phyloP scores from a whole-genome alignment of 2,329 filamentous ascomycete genomes.

The Lachnellula subtilissima region DNA sequence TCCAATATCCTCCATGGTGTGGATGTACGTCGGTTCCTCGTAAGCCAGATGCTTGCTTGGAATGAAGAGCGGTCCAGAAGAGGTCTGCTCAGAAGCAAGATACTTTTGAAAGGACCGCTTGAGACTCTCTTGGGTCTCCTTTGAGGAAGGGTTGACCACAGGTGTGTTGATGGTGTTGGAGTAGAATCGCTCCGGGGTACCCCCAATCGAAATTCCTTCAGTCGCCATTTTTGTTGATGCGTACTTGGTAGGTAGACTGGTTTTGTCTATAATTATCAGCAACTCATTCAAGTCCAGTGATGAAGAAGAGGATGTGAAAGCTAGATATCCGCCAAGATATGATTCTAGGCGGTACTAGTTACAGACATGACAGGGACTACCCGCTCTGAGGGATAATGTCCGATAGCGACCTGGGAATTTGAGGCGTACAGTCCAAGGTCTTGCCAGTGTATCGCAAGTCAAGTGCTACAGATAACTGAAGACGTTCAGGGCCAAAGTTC shows the following conservation, averaged over 20 bases:
- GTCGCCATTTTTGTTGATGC: conserved; percentile 22
- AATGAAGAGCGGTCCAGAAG: conserved; percentile 41
- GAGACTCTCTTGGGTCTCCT: conserved; percentile 28
- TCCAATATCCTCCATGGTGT: conserved; percentile 59
- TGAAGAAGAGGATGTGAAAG: no score
- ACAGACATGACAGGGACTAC: no score
- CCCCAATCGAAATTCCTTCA: conserved; percentile 20
- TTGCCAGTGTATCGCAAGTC: background rate
- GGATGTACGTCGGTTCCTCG: conserved; percentile 44
- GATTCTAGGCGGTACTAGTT: no score
- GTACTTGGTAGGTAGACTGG: background rate
- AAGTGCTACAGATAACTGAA: background rate
- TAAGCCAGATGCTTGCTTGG: conserved; percentile 52
- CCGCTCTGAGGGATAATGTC: no score
- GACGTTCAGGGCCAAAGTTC: background rate
- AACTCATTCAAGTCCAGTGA: background rate
- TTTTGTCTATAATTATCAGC: background rate
- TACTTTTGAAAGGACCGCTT: conserved; percentile 31
- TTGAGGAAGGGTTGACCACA: conserved; percentile 22
- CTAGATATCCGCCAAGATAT: no score
- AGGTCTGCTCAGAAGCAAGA: conserved; percentile 26
- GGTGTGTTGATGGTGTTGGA: conserved; percentile 24
- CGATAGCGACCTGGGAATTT: background rate
- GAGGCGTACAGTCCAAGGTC: background rate
- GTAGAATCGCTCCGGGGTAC: conserved; percentile 23